phyloP scores from a whole-genome alignment of 192 early-diverging fungal genomes.

The Blastocladiella britannica region DNA sequence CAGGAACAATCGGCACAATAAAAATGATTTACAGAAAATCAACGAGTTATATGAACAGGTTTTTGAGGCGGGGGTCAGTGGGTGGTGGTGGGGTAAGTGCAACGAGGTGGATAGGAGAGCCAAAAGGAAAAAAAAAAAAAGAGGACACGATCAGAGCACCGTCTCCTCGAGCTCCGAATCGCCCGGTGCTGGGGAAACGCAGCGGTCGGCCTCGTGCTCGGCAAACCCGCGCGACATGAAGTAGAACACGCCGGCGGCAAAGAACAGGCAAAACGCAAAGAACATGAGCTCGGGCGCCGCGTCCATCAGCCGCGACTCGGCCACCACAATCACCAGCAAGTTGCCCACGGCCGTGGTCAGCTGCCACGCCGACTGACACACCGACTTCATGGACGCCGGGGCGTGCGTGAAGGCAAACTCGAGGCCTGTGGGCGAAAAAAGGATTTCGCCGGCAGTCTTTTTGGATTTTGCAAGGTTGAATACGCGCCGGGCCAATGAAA shows the following conservation, averaged over 20 bases:
- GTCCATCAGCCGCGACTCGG: not conserved
- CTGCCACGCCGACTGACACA: slow-evolving; percentile 4
- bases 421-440: slow-evolving; percentile 41
- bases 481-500: too few species aligned
- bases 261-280: not conserved
- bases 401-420: slow-evolving; percentile 43
- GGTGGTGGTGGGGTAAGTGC: too few species aligned
- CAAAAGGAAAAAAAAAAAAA: too few species aligned
- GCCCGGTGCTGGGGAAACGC: too few species aligned
- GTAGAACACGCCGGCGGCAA: not conserved
- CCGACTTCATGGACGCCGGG: slow-evolving; percentile 35
- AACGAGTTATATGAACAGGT: too few species aligned
- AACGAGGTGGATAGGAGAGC: too few species aligned
- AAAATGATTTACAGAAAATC: too few species aligned
- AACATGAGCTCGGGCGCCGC: not conserved
- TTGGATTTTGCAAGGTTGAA: too few species aligned
- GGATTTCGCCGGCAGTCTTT: slow-evolving; percentile 19
- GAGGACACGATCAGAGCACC: too few species aligned
- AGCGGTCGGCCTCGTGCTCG: not conserved
- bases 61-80: too few species aligned
- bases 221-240: not conserved
- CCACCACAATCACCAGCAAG: not conserved
- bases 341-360: not conserved
- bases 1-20: too few species aligned
- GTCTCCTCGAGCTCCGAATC: too few species aligned